Conservation (phyloP, 805 yeast genomes). For the Candida ortonii region DNA sequence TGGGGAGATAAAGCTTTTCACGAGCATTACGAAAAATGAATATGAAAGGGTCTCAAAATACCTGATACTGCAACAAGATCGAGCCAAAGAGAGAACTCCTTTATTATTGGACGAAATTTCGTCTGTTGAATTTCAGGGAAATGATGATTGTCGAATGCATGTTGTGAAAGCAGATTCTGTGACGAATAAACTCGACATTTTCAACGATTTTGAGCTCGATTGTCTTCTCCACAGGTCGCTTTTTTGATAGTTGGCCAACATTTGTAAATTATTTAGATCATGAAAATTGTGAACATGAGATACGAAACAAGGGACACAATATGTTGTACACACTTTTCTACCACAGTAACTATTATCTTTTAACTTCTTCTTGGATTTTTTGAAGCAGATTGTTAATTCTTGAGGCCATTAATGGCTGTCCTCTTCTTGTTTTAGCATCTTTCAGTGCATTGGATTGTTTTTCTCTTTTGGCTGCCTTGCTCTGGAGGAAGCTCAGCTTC, state of each 20-base stretch:
- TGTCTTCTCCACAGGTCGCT: constrained; percentile 11
- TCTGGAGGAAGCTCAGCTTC: constrained; percentile 32
- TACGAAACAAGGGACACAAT: no score
- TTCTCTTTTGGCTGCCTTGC: constrained; percentile 42
- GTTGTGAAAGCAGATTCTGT: constrained; percentile 19
- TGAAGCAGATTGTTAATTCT: constrained; percentile 75
- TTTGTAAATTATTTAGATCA: no score
- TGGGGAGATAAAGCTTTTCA: constrained; percentile 35
- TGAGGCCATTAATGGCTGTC: constrained; percentile 92
- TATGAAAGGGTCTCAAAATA: constrained; percentile 6
- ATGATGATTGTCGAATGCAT: constrained; percentile 2
- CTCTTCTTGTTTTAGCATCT: constrained; percentile 57
- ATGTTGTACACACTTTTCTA: no score
- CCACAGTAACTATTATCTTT: no score
- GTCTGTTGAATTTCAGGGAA: constrained; percentile 7
- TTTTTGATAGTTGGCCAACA: constrained; percentile 7
- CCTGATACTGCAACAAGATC: constrained; percentile 3
- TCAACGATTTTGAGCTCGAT: constrained; percentile 14
- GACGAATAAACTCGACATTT: constrained; percentile 11
- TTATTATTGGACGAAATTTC: constrained; percentile 10
- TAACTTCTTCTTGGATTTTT: constrained; percentile 57
- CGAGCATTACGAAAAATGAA: constrained; percentile 7
- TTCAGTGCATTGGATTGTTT: constrained; percentile 41
- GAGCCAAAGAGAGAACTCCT: constrained; percentile 4
- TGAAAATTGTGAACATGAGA: no score